These are phyloP conservation scores for Fusarium solani-melongenae DNA, from an alignment of 2,329 filamentous ascomycete species.

Conservation along the genomic window DNA sequence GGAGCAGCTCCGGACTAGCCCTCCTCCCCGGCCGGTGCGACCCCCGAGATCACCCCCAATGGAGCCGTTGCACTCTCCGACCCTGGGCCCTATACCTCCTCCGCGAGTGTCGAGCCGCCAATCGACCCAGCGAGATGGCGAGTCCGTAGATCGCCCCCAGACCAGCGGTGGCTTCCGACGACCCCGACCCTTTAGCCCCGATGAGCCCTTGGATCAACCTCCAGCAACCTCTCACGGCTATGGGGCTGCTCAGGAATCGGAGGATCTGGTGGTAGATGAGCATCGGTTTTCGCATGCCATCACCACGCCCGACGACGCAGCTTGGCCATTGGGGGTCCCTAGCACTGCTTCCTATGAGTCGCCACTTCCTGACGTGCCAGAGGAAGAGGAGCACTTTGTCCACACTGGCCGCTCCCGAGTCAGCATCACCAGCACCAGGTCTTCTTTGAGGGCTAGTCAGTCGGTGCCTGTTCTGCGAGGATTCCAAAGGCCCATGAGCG, in stretches of 20 bases:
- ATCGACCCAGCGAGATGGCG: conserved; percentile 58
- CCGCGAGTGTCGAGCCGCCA: conserved; percentile 67
- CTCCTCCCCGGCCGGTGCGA: conserved; percentile 62
- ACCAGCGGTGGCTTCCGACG: conserved; percentile 59
- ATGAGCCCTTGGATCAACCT: conserved; percentile 34
- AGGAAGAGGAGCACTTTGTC: conserved; percentile 67
- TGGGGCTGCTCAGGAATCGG: conserved; percentile 14
- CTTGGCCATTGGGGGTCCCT: conserved; percentile 53
- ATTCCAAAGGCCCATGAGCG: conserved; percentile 59
- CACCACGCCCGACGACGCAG: conserved; percentile 54
- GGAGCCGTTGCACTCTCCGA: conserved; percentile 41
- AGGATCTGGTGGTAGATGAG: conserved; percentile 19
- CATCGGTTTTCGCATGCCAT: conserved; percentile 52
- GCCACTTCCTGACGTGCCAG: conserved; percentile 68
- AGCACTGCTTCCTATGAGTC: conserved; percentile 50
- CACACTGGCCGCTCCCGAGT: conserved; percentile 52
- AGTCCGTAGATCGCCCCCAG: conserved; percentile 57
- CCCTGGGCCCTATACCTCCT: conserved; percentile 58
- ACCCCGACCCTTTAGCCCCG: conserved; percentile 55
- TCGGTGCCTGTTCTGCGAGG: conserved; percentile 67
- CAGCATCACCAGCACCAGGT: conserved; percentile 60
- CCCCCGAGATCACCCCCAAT: conserved; percentile 49
- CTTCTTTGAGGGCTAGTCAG: conserved; percentile 65
- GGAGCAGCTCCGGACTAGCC: conserved; percentile 60
- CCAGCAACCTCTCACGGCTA: conserved; percentile 26